A percentile compares a stretch with the other conserved stretches of the same genome.
phyloP scores from a whole-genome alignment of 2,329 filamentous ascomycete species.

The Zopfia rhizophila region DNA sequence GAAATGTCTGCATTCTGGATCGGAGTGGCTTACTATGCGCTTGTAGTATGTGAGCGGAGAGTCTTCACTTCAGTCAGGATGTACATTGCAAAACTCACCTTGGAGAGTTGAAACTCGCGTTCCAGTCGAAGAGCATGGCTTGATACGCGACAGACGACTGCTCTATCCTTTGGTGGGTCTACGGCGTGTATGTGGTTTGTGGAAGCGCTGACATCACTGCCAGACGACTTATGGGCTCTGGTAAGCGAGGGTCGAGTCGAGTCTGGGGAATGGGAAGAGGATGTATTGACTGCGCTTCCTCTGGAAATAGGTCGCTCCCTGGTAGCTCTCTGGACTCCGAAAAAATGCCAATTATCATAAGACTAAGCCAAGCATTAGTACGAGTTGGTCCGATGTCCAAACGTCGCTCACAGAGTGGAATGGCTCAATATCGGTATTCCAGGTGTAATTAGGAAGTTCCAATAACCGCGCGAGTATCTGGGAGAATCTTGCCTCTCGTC shows the following conservation, averaged over 20 bases:
- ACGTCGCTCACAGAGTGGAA: constrained; percentile 60
- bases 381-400: too few species aligned
- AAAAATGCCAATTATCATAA: constrained; percentile 85
- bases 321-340: constrained; percentile 48
- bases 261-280: constrained; percentile 42
- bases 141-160: constrained; percentile 84
- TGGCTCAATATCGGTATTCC: constrained; percentile 54
- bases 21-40: constrained; percentile 74
- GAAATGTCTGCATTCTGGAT: constrained; percentile 79
- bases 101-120: constrained; percentile 85
- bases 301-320: constrained; percentile 35
- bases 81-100: constrained; percentile 40
- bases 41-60: neutral
- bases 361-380: constrained; percentile 59
- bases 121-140: constrained; percentile 85
- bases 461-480: constrained; percentile 47
- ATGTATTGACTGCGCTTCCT: constrained; percentile 37
- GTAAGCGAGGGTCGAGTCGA: constrained; percentile 37
- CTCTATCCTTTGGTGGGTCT: constrained; percentile 54
- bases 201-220: constrained; percentile 46
- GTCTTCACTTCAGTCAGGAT: neutral
- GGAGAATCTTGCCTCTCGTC: constrained; percentile 38
- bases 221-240: constrained; percentile 45
- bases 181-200: constrained; percentile 60
- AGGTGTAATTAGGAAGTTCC: constrained; percentile 53